Base-by-base conservation (phyloP, 192 early-diverging fungal genomes). In the Backusella macrospora region DNA sequence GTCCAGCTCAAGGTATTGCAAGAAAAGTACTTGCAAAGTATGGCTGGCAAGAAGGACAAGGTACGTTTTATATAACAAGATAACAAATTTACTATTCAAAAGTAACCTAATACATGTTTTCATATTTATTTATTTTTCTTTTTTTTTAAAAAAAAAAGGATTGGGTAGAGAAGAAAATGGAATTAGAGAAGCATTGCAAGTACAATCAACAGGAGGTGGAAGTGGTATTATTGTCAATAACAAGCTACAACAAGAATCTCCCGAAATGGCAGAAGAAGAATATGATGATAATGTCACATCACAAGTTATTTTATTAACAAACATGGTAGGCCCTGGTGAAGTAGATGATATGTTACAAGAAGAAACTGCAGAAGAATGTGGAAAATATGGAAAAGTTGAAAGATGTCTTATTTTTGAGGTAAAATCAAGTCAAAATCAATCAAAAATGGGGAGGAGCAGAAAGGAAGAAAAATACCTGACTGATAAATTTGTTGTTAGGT, bases 281-380 rank as follows among this genome's bases (percentile, higher is more conserved):
- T 34, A 59, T 26, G 52, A 59, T 8, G 6, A 18, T 16, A n/a
- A 52, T 6, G 10, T 10, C 9, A 46, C 37, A 29, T 71, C 76
- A 2, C 34, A 52, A 38, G 89, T 92, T 3, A 82, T 94, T 39
- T 73, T 92, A 23, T 69, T 92, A n/a, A 88, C 81, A 7, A 93
- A 93, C 63, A 93, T 93, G 90, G 91, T 93, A 13, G 89, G 90
- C 6, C 88, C 89, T 18, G 92, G 90, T 5, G 89, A 94, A 77
- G 93, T 94, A 1, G 93, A 95, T 63, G 90, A 90, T 65, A 79
- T 79, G 38, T 73, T 95, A 62, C 83, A 93, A 73, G 80, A 89
- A 46, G 93, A 95, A 76, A 94, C 92, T 15, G 89, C 91, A 5
- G 87, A 85, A 13, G 93, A 95, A 72, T 95, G 93, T 76, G 79